phyloP scores from a whole-genome alignment of 768 basidiomycete species.

The Hypholoma fasciculare region DNA sequence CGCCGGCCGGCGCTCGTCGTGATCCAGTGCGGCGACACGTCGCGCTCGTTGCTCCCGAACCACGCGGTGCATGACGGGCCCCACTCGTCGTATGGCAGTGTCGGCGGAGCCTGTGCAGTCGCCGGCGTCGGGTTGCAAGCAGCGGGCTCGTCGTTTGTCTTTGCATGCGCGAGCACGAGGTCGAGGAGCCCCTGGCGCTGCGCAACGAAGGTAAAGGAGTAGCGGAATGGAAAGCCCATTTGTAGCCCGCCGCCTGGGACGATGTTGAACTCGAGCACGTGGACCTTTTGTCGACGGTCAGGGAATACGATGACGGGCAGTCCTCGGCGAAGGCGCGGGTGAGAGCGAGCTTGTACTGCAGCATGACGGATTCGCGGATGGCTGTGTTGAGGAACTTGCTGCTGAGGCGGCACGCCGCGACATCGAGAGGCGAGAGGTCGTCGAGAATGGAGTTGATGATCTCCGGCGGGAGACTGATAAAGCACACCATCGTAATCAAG shows the following conservation, averaged over 20 bases:
- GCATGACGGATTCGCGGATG: constrained; percentile 24
- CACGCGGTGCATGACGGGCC: neutral
- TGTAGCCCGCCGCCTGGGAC: neutral
- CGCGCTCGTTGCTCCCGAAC: constrained; percentile 4
- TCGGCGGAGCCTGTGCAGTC: constrained; percentile 34
- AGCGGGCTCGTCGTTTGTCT: neutral
- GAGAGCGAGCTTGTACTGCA: constrained; percentile 34
- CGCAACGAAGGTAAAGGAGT: neutral
- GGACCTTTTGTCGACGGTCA: constrained; percentile 23
- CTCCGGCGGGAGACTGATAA: constrained; percentile 9
- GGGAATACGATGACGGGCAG: constrained; percentile 23
- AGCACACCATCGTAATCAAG: neutral
- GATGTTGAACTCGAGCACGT: neutral
- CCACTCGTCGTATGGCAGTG: constrained; percentile 4
- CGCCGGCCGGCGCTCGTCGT: constrained; percentile 2
- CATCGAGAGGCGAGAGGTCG: constrained; percentile 23
- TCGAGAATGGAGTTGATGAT: constrained; percentile 22
- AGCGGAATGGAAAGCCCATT: constrained; percentile 1
- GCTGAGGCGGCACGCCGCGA: constrained; percentile 22
- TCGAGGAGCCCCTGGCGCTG: neutral
- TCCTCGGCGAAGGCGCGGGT: constrained; percentile 25
- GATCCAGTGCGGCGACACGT: neutral
- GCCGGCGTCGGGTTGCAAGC: constrained; percentile 22
- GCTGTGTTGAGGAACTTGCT: constrained; percentile 22
- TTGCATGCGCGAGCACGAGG: constrained; percentile 9